Evolutionary conservation across 495 filamentous ascomycete species (phyloP).

Genomic region (Alectoria sarmentosa): DNA sequence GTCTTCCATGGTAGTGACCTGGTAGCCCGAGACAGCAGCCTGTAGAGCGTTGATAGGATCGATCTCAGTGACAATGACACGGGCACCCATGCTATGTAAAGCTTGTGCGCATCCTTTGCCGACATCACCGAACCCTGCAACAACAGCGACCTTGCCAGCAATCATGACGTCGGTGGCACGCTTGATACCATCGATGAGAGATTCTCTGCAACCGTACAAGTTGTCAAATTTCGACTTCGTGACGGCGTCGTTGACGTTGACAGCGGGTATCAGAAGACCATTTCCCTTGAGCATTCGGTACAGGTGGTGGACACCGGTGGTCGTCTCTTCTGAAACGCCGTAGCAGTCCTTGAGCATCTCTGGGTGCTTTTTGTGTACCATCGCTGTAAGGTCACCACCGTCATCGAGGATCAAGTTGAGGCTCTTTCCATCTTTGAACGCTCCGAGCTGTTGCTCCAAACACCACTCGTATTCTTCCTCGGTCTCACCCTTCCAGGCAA

Average conservation of each 20-base stretch:
- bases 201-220: conserved; percentile 98
- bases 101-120: conserved; percentile 98
- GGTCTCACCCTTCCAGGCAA: conserved; percentile 99
- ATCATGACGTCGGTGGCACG: conserved; percentile 99
- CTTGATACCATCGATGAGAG: conserved; percentile 98
- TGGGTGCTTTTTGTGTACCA: conserved; percentile 97
- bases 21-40: conserved; percentile 92
- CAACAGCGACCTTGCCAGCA: conserved; percentile 95
- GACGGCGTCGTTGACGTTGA: conserved; percentile 99
- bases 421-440: conserved; percentile 94
- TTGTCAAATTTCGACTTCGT: conserved; percentile 99
- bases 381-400: conserved; percentile 92
- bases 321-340: conserved; percentile 98
- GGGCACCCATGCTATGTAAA: conserved; percentile 93
- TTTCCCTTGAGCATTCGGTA: conserved; percentile 95
- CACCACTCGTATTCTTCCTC: conserved; percentile 99
- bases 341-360: conserved; percentile 96
- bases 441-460: conserved; percentile 91
- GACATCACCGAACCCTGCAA: conserved; percentile 97
- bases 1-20: conserved; percentile 97
- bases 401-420: conserved; percentile 99
- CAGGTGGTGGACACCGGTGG: conserved; percentile 98
- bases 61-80: conserved; percentile 93
- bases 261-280: conserved; percentile 85
- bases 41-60: conserved; percentile 99